Base-by-base conservation (phyloP, 2,329 filamentous ascomycete species). In the Venturia effusa region DNA sequence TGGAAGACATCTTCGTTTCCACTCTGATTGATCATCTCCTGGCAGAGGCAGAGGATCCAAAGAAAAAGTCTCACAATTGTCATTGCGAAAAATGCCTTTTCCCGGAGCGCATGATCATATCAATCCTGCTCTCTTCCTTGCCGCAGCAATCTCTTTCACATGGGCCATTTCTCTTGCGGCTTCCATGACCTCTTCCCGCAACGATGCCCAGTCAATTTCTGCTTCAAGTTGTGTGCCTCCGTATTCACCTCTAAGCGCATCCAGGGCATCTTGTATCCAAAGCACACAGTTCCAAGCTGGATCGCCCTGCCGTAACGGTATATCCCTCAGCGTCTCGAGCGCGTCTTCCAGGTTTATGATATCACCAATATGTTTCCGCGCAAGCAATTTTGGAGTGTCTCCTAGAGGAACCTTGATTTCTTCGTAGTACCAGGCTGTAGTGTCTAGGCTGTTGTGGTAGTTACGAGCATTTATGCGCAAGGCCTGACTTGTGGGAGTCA, bases 101-200 rank as follows among this genome's bases (percentile, higher is more conserved):
- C 5, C 22, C 22, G 2, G 22, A 24, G 45, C 17, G 22, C 45
- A 27, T 51, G 10, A 10, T 57, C 15, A 57, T 57, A 34, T 57
- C 51, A 57, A n/a, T n/a, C 51, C 51, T 3, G 51, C 51, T 57
- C 15, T 57, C 30, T 57, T 57, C 51, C 51, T 57, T 6, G 51
- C 51, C 2, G 19, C 51, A 34, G 51, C 51, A 57, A 57, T 57
- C 19, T 57, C 51, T 57, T 57, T 57, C 10, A 57, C 34, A 34
- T 57, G 51, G 19, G 51, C 51, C 51, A 57, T 57, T 34, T 57
- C 51, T 34, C 51, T 57, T n/a, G 51, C 51, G n/a, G 51, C 51
- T 19, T 57, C 51, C 51, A 57, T 57, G 30, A 57, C 51, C 22
- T 57, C 27, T 57, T 57, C 51, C 22, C 51, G 27, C 51, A 57